phyloP scores from a whole-genome alignment of 2,329 filamentous ascomycete genomes.

The Lasiodiplodia hormozganensis region DNA sequence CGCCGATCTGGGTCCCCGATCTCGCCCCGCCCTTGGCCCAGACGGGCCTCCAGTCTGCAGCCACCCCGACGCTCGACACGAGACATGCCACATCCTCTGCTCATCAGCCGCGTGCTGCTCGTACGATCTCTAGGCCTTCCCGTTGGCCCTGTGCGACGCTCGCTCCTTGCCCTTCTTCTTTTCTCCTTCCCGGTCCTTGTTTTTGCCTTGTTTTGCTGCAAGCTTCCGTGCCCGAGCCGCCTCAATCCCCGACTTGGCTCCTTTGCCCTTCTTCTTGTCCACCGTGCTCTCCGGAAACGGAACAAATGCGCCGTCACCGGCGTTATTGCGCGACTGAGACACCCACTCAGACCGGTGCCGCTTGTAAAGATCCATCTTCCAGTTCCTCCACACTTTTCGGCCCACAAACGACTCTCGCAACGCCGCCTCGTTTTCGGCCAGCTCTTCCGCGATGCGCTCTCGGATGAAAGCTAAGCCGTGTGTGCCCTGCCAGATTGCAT shows the following conservation, averaged over 20 bases:
- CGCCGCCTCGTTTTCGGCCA: constrained; percentile 64
- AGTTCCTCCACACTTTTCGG: constrained; percentile 75
- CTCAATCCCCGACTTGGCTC: constrained; percentile 52
- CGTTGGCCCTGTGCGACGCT: constrained; percentile 7
- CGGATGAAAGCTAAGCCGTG: constrained; percentile 70
- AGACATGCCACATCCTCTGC: neutral
- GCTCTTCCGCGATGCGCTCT: constrained; percentile 70
- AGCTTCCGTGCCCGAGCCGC: constrained; percentile 64
- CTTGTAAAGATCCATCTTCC: constrained; percentile 76
- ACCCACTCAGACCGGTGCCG: constrained; percentile 69
- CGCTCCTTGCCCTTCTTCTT: constrained; percentile 35
- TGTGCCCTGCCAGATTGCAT: constrained; percentile 70
- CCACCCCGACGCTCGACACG: neutral
- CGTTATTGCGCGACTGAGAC: constrained; percentile 61
- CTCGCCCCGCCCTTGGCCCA: neutral
- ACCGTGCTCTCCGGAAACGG: constrained; percentile 53
- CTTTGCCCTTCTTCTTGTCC: constrained; percentile 32
- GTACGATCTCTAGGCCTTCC: constrained; percentile 12
- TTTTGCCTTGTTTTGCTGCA: constrained; percentile 50
- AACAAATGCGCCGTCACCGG: constrained; percentile 59
- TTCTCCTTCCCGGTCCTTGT: constrained; percentile 34
- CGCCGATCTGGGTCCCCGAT: constrained; percentile 10
- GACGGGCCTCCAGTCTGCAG: neutral
- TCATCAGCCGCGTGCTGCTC: constrained; percentile 14
- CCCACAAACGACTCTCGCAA: constrained; percentile 71